phyloP scores from a whole-genome alignment of 495 filamentous ascomycete species.

The Talaromyces adpressus region DNA sequence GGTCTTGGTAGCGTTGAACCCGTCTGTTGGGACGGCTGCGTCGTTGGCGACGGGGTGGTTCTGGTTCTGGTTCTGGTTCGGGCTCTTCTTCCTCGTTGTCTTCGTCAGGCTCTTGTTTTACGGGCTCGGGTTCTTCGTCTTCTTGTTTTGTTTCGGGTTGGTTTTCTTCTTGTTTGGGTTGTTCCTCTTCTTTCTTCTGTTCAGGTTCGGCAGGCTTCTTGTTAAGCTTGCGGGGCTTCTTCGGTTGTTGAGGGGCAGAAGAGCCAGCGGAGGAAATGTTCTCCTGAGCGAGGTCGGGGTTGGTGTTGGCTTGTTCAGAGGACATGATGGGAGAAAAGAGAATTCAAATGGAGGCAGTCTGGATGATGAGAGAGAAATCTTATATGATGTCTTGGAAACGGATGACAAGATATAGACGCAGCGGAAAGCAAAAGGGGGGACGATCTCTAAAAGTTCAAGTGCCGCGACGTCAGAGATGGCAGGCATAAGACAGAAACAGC shows the following conservation, averaged over 20 bases:
- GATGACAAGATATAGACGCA: constrained; percentile 5
- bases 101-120: constrained; percentile 11
- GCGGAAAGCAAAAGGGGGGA: not conserved
- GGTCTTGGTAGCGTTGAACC: constrained; percentile 15
- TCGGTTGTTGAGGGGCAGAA: constrained; percentile 20
- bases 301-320: constrained; percentile 7
- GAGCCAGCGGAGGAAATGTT: constrained; percentile 13
- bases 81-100: constrained; percentile 10
- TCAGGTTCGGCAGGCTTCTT: constrained; percentile 21
- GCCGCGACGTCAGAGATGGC: constrained; percentile 14
- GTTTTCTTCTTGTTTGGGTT: constrained; percentile 14
- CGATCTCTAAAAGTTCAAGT: not conserved
- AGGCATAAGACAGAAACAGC: not conserved
- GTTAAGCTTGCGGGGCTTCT: constrained; percentile 26
- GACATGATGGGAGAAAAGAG: constrained; percentile 27
- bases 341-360: not conserved
- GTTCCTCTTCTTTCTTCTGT: constrained; percentile 13
- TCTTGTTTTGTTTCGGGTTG: constrained; percentile 2
- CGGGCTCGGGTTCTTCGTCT: not conserved
- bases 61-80: constrained; percentile 20
- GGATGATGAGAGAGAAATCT: constrained; percentile 2
- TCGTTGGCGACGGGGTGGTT: constrained; percentile 21
- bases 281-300: constrained; percentile 24
- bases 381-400: constrained; percentile 11
- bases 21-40: constrained; percentile 20